Evolutionary conservation across 192 early-diverging fungal species (phyloP), one percentile per base, ranked within the genome.

Genomic region (Rhizoclosmatium sp.): DNA sequence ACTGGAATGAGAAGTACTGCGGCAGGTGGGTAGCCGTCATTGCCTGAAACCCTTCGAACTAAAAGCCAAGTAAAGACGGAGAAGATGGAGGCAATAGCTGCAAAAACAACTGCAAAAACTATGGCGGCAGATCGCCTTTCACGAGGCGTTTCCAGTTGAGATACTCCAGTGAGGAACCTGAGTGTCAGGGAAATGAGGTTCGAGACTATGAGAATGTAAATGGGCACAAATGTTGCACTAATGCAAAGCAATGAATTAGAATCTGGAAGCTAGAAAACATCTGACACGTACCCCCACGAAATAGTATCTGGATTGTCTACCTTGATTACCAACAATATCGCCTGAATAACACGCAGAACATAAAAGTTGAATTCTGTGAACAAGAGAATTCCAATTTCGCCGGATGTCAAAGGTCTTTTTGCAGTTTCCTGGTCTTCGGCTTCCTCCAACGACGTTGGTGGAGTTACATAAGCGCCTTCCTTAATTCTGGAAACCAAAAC

Each of bases 281-380:
- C 10, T 39, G 44, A 62, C 4, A 76, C 71, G 75, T 59, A 80
- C 79, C 23, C 61, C 85, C 85, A 86, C 23, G 78, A 69, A 4
- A 76, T 70, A 5, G 54, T 47, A 45, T 78, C 62, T 14, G 75
- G 51, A 45, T 79, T 76, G 42, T 66, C 75, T 21, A 84, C 39
- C 72, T 86, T 86, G 46, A 90, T 76, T 40, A 91, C 82, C 12
- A 98, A 83, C 23, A 98, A 80, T 42, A 94, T 82, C 10, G 86
- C 87, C 75, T 92, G 87, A 59, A 84, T 60, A 12, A 96, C 49
- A 49, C 97, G 89, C 40, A 96, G 90, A 2, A 73, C 62, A 88
- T 88, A 93, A 69, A 90, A 89, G n/a, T 80, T 83, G 65, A 91
- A 87, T 44, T 86, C 85, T 4, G 72, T 66, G 44, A 79, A 69